Conservation (phyloP, 768 basidiomycete species). For the Phanerochaete sordida region DNA sequence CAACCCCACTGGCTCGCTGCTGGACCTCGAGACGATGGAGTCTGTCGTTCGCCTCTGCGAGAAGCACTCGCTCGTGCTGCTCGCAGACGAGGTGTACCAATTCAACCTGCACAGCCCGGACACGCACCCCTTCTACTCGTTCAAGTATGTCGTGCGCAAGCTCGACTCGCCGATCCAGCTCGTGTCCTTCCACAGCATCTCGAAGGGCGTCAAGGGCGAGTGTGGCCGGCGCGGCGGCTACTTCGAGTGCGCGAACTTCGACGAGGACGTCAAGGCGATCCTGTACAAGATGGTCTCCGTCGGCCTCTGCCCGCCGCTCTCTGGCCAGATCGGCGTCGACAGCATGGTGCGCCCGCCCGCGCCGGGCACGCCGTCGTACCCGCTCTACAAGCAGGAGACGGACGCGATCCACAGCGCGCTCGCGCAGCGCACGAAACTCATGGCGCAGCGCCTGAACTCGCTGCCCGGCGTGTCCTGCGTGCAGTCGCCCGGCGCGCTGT, state of each 20-base stretch:
- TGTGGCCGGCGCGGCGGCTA: conserved; percentile 98
- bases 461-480: conserved; percentile 91
- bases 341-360: conserved; percentile 83
- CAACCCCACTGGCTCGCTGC: conserved; percentile 90
- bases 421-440: conserved; percentile 61
- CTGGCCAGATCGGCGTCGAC: conserved; percentile 93
- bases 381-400: conserved; percentile 82
- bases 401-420: conserved; percentile 74
- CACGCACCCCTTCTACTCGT: conserved; percentile 80
- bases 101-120: conserved; percentile 73
- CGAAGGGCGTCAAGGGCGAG: conserved; percentile 94
- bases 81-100: conserved; percentile 99
- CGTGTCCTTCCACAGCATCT: conserved; percentile 96
- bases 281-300: conserved; percentile 98
- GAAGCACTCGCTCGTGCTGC: conserved; percentile 77
- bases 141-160: conserved; percentile 81
- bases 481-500: conserved; percentile 87
- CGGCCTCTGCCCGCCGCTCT: conserved; percentile 82
- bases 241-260: conserved; percentile 87
- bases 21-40: conserved; percentile 67
- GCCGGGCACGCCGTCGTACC: conserved; percentile 70
- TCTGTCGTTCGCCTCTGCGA: conserved; percentile 83
- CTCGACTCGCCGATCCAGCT: conserved; percentile 74
- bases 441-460: conserved; percentile 76
- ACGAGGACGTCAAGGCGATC: conserved; percentile 71